Evolutionary conservation across 768 basidiomycete species (phyloP), one percentile per base, ranked within the genome.

Genomic region (Russula olivacea): DNA sequence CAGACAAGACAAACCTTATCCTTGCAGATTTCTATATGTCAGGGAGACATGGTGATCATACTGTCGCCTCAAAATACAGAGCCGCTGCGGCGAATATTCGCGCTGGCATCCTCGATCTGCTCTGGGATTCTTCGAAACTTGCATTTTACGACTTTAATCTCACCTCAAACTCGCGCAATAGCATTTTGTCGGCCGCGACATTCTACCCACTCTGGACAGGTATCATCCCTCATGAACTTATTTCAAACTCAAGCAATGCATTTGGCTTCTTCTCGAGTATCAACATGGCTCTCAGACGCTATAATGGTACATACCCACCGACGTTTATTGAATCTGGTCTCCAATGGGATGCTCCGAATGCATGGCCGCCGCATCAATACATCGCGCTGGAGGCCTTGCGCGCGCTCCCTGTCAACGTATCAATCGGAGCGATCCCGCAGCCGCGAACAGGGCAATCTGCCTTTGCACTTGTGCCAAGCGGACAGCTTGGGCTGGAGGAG

Each of bases 141-240:
- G 88, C 88, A 0, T 96, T 95, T 75, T 95, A 95, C 69, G 94
- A 96, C 74, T 97, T 89, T 75, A 91, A 93, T 72, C 73, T 87
- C 45, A 86, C 83, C 8, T 80, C 85, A 2, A 84, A 86, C 55
- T 70, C 81, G 15, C 83, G 88, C 57, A 86, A 84, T 69, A 73
- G 68, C 53, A 71, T 91, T 34, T 93, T 87, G 76, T 83, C 83
- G n/a, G 79, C 76, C 2, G 93, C 90, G 1, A 84, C 82, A 1
- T 93, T 85, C 76, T 93, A 92, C 72, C 91, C 94, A 0, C 77
- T 88, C 54, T 97, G 93, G 95, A 86, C 81, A 56, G 88, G 85
- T 19, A 93, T 98, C 69, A 77, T 93, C 52, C 95, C 95, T 0
- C 69, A 80, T 25, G 87, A 91, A 68, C 69, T 97, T 7, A 74